These are phyloP conservation scores for Mucor ambiguus DNA, from an alignment of 371 early-diverging fungal species.

Conservation along the genomic window DNA sequence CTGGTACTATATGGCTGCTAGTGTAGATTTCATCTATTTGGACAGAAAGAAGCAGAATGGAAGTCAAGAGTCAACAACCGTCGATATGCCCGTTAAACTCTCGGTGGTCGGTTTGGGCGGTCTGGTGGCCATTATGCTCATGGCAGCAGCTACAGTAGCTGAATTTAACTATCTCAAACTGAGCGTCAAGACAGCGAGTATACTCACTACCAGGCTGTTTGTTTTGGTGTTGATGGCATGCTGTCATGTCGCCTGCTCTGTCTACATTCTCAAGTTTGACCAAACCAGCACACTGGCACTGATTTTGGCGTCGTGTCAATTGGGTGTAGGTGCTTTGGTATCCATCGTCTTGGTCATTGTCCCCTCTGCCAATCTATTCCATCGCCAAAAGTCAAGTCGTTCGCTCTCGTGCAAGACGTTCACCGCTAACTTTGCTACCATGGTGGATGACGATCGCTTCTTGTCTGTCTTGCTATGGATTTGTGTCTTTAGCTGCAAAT, in stretches of 20 bases:
- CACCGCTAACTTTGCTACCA: conserved; percentile 76
- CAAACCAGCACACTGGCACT: conserved; percentile 44
- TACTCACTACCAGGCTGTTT: conserved; percentile 59
- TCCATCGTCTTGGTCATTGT: conserved; percentile 65
- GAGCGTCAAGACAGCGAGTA: conserved; percentile 52
- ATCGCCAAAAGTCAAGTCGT: conserved; percentile 29
- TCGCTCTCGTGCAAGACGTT: conserved; percentile 73
- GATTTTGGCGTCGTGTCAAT: conserved; percentile 65
- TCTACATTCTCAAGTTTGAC: conserved; percentile 57
- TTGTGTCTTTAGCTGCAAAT: conserved; percentile 77
- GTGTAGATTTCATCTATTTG: conserved; percentile 68
- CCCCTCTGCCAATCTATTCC: conserved; percentile 69
- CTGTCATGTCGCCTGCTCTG: conserved; percentile 66
- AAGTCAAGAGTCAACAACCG: background rate
- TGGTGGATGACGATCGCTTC: conserved; percentile 66
- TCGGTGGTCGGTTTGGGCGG: conserved; percentile 77
- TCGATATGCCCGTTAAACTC: conserved; percentile 52
- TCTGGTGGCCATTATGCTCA: conserved; percentile 67
- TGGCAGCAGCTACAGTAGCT: conserved; percentile 65
- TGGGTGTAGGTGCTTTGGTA: conserved; percentile 67
- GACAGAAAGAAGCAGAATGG: conserved; percentile 7
- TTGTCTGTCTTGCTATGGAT: conserved; percentile 79
- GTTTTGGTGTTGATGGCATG: conserved; percentile 61
- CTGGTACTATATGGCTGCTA: conserved; percentile 82
- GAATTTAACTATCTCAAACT: conserved; percentile 73